Evolutionary conservation across 768 basidiomycete species (phyloP).

Genomic region (Trametes gibbosa): DNA sequence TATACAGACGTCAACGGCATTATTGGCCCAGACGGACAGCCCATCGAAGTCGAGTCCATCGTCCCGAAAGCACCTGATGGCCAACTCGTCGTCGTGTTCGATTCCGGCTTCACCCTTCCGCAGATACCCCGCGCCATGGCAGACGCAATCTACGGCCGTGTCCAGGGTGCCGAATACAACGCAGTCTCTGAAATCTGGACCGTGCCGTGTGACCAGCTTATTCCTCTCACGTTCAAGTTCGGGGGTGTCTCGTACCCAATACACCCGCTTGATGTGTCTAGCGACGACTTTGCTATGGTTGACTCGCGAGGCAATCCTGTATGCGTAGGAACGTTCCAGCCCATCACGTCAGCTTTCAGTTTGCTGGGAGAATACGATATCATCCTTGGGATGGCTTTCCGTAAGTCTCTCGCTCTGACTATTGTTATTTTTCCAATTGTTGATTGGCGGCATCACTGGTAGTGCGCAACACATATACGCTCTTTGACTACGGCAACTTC

Average conservation of each 20-base stretch:
- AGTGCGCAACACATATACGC: slow-evolving; percentile 77
- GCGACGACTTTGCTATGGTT: slow-evolving; percentile 52
- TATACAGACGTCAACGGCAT: slow-evolving; percentile 67
- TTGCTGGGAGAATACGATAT: slow-evolving; percentile 76
- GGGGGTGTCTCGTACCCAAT: slow-evolving; percentile 67
- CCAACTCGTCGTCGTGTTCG: slow-evolving; percentile 69
- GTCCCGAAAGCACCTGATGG: slow-evolving; percentile 64
- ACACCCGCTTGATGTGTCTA: slow-evolving; percentile 69
- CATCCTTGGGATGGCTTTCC: slow-evolving; percentile 79
- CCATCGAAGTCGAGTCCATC: slow-evolving; percentile 59
- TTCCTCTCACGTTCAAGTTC: slow-evolving; percentile 71
- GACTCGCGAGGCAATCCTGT: slow-evolving; percentile 49
- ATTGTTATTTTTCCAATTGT: background rate
- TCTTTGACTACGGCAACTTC: slow-evolving; percentile 73
- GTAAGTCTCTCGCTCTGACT: slow-evolving; percentile 43
- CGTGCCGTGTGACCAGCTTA: slow-evolving; percentile 69
- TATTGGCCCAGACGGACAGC: slow-evolving; percentile 72
- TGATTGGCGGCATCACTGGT: slow-evolving; percentile 7
- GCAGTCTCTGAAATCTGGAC: slow-evolving; percentile 57
- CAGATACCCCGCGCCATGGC: slow-evolving; percentile 74
- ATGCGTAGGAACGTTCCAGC: slow-evolving; percentile 81
- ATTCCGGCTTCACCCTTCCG: slow-evolving; percentile 69
- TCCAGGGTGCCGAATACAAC: slow-evolving; percentile 69
- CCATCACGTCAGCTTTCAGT: slow-evolving; percentile 78
- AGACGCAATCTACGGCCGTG: slow-evolving; percentile 79